Base-by-base conservation (phyloP, 2,329 filamentous ascomycete species). In the Didymella glomerata region DNA sequence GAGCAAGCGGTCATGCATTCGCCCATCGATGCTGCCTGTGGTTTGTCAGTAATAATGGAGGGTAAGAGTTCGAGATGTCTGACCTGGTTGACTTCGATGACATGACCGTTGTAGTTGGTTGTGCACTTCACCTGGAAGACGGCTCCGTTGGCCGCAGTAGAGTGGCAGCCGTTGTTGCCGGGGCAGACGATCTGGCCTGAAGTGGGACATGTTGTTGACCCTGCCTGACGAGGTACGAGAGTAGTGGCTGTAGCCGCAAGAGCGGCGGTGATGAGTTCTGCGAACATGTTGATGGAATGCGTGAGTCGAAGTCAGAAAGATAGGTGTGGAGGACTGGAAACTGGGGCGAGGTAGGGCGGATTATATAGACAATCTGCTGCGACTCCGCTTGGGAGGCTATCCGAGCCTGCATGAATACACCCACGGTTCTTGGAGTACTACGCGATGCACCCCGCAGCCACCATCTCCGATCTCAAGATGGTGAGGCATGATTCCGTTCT, bases 1-100 rank as follows among this genome's bases (percentile, higher is more conserved):
- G 61, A 45, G 49, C 63, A 65, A n/a, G 54, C 40, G n/a, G 61
- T 62, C 14, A 56, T 44, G 32, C 63, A 65, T 18, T 65, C 48
- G 11, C 48, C 40, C 22, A 61, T 61, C 9, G 44, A 13, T 5
- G n/a, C 25, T 11, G 63, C 54, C 63, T 65, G 2, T 25, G 20
- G n/a, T 32, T 3, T 34, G n/a, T 51, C 18, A 51, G 18, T 9
- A 14, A 32, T 24, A 7, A 20, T 32, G 3, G n/a, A 41, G 20
- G 14, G 6, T 22, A 9, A 16, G 9, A 8, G 16, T 27, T 9
- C 4, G 5, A 28, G 9, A 11, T 6, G 4, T 10, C n/a, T 32
- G 25, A 51, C 48, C 46, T 60, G 57, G 32, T 54, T 38, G 24
- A 41, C 20, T 10, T 45, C 47, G 16, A 65, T 54, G 45, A 63